A percentile compares a stretch with the other conserved stretches of the same genome.
Conservation (phyloP, 306 rosid genomes). For the Luffa aegyptiaca region DNA sequence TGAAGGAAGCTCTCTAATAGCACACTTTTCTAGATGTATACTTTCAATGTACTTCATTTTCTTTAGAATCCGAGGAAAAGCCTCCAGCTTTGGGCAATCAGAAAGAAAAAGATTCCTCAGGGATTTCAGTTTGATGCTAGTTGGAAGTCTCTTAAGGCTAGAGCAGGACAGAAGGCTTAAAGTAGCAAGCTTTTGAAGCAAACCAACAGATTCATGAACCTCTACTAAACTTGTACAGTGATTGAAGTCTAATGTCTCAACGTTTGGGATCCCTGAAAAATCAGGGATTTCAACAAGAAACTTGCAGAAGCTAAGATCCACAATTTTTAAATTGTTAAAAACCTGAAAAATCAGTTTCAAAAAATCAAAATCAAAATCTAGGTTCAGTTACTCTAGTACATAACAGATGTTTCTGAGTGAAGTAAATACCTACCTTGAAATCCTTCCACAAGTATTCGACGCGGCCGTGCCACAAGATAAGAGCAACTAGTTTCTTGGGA, state of each 20-base stretch:
- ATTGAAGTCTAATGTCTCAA: constrained; percentile 16
- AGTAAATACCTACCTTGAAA: constrained; percentile 9
- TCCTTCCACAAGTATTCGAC: neutral
- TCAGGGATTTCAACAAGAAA: constrained; percentile 14
- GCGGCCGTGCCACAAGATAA: neutral
- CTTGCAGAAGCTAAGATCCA: constrained; percentile 13
- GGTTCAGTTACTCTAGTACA: neutral
- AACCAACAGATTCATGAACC: constrained; percentile 24
- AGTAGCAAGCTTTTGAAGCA: constrained; percentile 15
- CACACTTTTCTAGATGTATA: neutral
- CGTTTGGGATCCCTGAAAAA: constrained; percentile 15
- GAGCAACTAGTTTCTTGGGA: constrained; percentile 3
- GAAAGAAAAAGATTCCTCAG: constrained; percentile 2
- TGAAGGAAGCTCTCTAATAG: constrained; percentile 12
- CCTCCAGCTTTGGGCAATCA: constrained; percentile 15
- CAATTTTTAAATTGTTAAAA: constrained; percentile 10
- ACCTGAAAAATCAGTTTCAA: constrained; percentile 2
- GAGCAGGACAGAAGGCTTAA: constrained; percentile 7
- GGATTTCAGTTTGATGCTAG: constrained; percentile 9
- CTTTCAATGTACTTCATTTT: neutral
- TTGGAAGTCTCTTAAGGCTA: constrained; percentile 18
- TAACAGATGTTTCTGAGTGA: neutral
- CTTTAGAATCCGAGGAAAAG: constrained; percentile 15
- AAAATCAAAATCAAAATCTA: neutral
- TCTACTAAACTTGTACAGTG: constrained; percentile 21